Base-by-base conservation (phyloP, 2,329 filamentous ascomycete genomes). In the Aspergillus spinulosporus region DNA sequence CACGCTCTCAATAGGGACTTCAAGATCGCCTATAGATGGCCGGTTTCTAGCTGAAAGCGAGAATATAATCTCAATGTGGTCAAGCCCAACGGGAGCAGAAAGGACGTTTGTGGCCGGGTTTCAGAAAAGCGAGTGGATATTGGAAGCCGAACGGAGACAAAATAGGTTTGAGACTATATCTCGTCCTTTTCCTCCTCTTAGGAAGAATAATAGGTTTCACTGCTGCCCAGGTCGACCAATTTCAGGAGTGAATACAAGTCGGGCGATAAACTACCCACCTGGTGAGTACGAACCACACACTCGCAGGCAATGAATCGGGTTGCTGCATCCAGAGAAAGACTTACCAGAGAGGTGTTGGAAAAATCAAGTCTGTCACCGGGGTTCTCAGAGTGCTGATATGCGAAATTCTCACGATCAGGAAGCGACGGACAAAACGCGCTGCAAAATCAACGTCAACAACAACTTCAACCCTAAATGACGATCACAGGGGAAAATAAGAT, bases 251-350 rank as follows among this genome's bases (percentile, higher is more conserved):
- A 64, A 63, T 61, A 60, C 57, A 45, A 60, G 61, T 60, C 61
- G 59, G 60, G 61, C 60, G 59, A 70, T 66, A 68, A 75, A 75
- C 73, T 76, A 68, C 61, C 62, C 64, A 64, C 65, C 62, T 66
- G 59, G 73, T 75, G 64, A 75, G 72, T 65, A 70, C 60, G 64
- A 72, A 70, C 63, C 65, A 61, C 61, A 52, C 62, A 52, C 47
- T 56, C 37, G 63, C 56, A 43, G 36, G 49, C 58, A 54, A 50
- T 59, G 52, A 39, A 53, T 52, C 62, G 69, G 70, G 62, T 64
- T 61, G 55, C 49, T 70, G 69, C 70, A 73, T 70, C 59, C 63
- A 63, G 61, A 63, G 60, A 43, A 64, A 56, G 47, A 64, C 68
- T 65, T 64, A 72, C 69, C 67, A 64, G 66, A 63, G 43, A 53